These are phyloP conservation scores for Alternaria conjuncta DNA, from an alignment of 2,329 filamentous ascomycete species.

Conservation along the genomic window DNA sequence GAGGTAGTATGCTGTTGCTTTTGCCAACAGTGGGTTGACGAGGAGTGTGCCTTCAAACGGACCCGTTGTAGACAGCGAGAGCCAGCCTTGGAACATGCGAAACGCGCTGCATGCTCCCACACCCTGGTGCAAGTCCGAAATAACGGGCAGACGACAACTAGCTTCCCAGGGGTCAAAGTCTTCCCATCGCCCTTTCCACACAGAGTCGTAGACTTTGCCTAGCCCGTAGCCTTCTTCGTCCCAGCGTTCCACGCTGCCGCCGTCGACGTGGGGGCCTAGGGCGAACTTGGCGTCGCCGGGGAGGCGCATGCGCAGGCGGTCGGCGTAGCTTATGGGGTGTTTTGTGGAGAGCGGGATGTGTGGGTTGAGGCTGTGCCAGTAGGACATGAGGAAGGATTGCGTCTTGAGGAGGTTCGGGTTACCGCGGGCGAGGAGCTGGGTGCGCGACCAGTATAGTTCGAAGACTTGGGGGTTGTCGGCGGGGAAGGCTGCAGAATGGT, in stretches of 20 bases:
- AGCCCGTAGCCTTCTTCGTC: constrained; percentile 66
- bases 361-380: constrained; percentile 56
- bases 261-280: constrained; percentile 63
- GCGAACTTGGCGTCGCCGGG: constrained; percentile 61
- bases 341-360: constrained; percentile 52
- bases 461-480: constrained; percentile 58
- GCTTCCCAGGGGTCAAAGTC: constrained; percentile 83
- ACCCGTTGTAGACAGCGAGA: constrained; percentile 75
- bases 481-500: constrained; percentile 51
- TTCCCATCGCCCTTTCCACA: constrained; percentile 81
- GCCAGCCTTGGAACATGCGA: constrained; percentile 89
- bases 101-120: constrained; percentile 84
- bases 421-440: constrained; percentile 55
- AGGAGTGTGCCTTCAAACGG: constrained; percentile 80
- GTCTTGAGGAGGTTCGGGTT: constrained; percentile 56
- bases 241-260: constrained; percentile 60
- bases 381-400: constrained; percentile 57
- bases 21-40: constrained; percentile 78
- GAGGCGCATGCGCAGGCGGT: constrained; percentile 60
- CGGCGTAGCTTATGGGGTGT: constrained; percentile 57
- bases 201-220: constrained; percentile 71
- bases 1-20: constrained; percentile 80
- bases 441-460: constrained; percentile 59
- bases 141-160: constrained; percentile 69
- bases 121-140: constrained; percentile 79